Evolutionary conservation across 805 yeast species (phyloP).

Genomic region (Starmerella potacharoeniae): DNA sequence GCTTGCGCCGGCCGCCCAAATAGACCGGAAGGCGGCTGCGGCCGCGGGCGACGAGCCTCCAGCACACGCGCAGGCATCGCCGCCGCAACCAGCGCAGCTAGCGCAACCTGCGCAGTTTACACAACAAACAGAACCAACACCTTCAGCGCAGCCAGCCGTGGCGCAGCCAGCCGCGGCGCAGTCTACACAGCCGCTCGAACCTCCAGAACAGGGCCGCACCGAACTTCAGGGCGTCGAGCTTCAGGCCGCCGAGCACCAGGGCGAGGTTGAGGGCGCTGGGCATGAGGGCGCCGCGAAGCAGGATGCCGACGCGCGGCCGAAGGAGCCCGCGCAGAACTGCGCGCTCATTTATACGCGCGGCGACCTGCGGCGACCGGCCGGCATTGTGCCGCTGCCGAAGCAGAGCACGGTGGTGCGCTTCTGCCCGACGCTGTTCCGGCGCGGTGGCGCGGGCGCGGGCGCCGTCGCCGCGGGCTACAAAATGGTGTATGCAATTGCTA

Average conservation of each 20-base stretch:
- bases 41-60: neutral
- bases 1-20: slow-evolving; percentile 65
- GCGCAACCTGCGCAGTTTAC: neutral
- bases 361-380: slow-evolving; percentile 59
- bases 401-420: slow-evolving; percentile 79
- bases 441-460: slow-evolving; percentile 12
- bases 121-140: neutral
- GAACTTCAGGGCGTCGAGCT: too few species aligned
- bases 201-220: too few species aligned
- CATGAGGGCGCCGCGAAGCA: too few species aligned
- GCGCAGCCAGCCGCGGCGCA: too few species aligned
- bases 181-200: too few species aligned
- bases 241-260: too few species aligned
- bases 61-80: neutral
- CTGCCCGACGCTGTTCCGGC: slow-evolving; percentile 51
- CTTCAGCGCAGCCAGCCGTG: neutral
- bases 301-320: too few species aligned
- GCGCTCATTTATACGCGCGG: slow-evolving; percentile 69
- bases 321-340: slow-evolving; percentile 33
- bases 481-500: slow-evolving; percentile 84
- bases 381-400: slow-evolving; percentile 60
- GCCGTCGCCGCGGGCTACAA: slow-evolving; percentile 46
- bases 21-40: slow-evolving; percentile 24
- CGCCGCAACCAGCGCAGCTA: neutral
- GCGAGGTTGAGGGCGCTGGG: too few species aligned